Base-by-base conservation (phyloP, 2,329 filamentous ascomycete species). In the Aspergillus candidus region DNA sequence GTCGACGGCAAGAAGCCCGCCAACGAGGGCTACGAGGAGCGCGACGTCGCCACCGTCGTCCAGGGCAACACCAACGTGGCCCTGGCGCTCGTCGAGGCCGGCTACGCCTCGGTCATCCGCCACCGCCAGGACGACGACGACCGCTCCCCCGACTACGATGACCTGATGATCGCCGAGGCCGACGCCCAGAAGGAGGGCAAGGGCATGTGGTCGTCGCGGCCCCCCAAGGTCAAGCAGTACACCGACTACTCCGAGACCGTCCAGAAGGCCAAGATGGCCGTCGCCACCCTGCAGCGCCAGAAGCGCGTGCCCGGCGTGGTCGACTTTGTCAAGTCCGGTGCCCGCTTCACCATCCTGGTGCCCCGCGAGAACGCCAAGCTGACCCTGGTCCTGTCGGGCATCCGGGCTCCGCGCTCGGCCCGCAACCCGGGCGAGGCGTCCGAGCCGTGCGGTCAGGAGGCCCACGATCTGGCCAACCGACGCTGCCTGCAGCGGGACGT, bases 241-340 rank as follows among this genome's bases (percentile, higher is more conserved):
- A 78, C 85, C 35, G 93, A 98, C 65, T 89, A 91, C 61, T 96
- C 90, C 4, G 93, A 97, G 67, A 90, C 79, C 48, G 72, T 91
- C 6, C 91, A 97, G 66, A 95, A 96, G 71, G 93, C 93, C 51
- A 97, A 96, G 77, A 84, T 95, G 42, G 89, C 95, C 67, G 78
- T 94, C 32, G 86, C 87, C 10, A 83, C 88, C 15, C 77, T 98
- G 29, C 87, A 93, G 49, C 82, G 91, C 42, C 90, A 96, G 67
- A 91, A 88, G 75, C 91, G 87, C 68, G 84, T 97, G 3, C 89
- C 93, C 6, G 93, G 86, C 10, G 77, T 98, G 55, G 89, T 98
- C 34, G 93, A 98, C 67, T 98, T 94, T 66, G 93, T 94, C 74
- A 96, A 97, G 71, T 87, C 89, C n/a, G 93, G 87, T 27, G 94